Percentiles rank a stretch among this genome's conserved stretches.
Conservation (phyloP, 441 rosid genomes). For the Bocquillonia castaneifolia region DNA sequence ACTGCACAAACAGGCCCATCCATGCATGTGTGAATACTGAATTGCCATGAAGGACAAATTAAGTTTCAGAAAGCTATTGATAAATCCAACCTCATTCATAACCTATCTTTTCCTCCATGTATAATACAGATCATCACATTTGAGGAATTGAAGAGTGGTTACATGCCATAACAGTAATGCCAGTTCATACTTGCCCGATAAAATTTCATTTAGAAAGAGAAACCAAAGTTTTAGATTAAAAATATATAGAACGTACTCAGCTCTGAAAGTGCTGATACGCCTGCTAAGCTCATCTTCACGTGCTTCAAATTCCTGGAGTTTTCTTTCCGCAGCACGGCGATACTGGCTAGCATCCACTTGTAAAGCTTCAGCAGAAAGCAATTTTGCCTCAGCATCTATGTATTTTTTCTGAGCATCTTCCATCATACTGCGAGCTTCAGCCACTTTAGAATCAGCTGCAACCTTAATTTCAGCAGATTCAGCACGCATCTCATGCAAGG, state of each 20-base stretch:
- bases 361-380: conserved; percentile 60
- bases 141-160: not conserved
- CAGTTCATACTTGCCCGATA: not conserved
- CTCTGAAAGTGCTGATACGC: conserved; percentile 51
- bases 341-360: conserved; percentile 62
- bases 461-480: conserved; percentile 88
- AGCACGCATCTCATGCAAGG: conserved; percentile 92
- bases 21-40: not conserved
- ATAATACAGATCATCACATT: not conserved
- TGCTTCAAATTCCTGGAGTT: conserved; percentile 70
- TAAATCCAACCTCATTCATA: not conserved
- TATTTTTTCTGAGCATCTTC: conserved; percentile 69
- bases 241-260: conserved; percentile 53
- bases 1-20: not conserved
- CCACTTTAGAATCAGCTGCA: conserved; percentile 59
- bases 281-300: conserved; percentile 76
- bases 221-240: not conserved
- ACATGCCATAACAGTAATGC: not conserved
- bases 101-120: not conserved
- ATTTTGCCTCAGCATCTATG: conserved; percentile 57
- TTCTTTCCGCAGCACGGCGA: conserved; percentile 77
- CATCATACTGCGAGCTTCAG: conserved; percentile 59
- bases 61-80: not conserved
- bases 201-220: not conserved
- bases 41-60: not conserved